Base-by-base conservation (phyloP, 495 filamentous ascomycete genomes). In the Beverwykella pulmonaria region DNA sequence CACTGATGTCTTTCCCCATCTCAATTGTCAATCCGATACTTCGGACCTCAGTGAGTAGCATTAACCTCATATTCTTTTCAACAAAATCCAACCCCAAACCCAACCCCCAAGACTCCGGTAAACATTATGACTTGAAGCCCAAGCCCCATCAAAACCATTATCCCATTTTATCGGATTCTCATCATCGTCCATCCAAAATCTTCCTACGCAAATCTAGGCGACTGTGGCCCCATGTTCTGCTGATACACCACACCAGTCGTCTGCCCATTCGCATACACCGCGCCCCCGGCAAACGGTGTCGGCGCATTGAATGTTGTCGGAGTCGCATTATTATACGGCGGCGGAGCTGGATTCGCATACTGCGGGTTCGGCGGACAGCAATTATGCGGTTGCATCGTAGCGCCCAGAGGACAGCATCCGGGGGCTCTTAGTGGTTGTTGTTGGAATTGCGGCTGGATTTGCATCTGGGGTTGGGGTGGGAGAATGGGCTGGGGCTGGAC, bases 351-450 rank as follows among this genome's bases (percentile, higher is more conserved):
- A 19, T 15, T 26, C 14, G 29, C 8, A 15, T 54, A 30, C 27
- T 54, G 52, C 3, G 52, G 27, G 1, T 23, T 54, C 23, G 29
- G 62, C n/a, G 54, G 53, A 36, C 62, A 64, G 52, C 61, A 64
- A 26, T 64, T 64, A 22, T 65, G 50, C 6, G 53, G 23, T 29
- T 17, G 25, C 9, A 44, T 44, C 2, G 39, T 44, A 2, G 49
- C 19, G 50, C 34, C 9, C 25, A n/a, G 30, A 2, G 57, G 57
- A 61, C 53, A 60, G 34, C 63, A 59, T 7, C 63, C 54, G 30
- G 39, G 17, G 17, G 2, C 17, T n/a, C 25, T 34, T 39, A 27
- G 59, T 14, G 22, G 36, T 48, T 20, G 39, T 3, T 15, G 22
- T 46, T 20, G 39, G 14, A 30, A 41, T 29, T 62, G 52, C 27